Percentiles rank a stretch among this genome's conserved stretches.
These are phyloP conservation scores for Pseudodiploospora longispora DNA, from an alignment of 2,329 filamentous ascomycete species.

Conservation along the genomic window DNA sequence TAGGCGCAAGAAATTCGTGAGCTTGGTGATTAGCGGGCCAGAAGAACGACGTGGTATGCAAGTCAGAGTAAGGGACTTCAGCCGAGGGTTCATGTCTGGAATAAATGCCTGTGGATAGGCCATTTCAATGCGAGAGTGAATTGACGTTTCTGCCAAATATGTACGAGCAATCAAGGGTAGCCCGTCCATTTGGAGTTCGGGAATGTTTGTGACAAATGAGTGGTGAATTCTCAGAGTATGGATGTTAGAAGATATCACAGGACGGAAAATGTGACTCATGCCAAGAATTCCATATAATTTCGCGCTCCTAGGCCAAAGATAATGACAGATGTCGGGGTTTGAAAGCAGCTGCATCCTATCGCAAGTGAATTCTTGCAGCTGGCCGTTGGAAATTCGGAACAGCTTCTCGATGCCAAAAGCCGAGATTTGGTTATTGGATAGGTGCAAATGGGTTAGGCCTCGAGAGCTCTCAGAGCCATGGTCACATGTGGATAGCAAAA, in stretches of 20 bases:
- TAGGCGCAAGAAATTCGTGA: slow-evolving; percentile 39
- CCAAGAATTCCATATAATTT: slow-evolving; percentile 37
- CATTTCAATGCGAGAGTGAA: slow-evolving; percentile 35
- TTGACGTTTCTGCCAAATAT: slow-evolving; percentile 36
- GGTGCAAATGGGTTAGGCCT: slow-evolving; percentile 44
- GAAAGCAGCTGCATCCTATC: slow-evolving; percentile 30
- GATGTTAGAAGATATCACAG: slow-evolving; percentile 45
- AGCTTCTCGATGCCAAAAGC: slow-evolving; percentile 33
- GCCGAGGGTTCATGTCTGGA: slow-evolving; percentile 49
- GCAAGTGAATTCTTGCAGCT: slow-evolving; percentile 46
- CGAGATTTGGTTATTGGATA: slow-evolving; percentile 44
- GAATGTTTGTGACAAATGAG: slow-evolving; percentile 49
- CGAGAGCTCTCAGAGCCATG: slow-evolving; percentile 12
- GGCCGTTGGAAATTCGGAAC: slow-evolving; percentile 34
- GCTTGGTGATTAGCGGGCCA: slow-evolving; percentile 39
- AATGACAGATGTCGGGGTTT: slow-evolving; percentile 2
- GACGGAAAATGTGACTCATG: slow-evolving; percentile 40
- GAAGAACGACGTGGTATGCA: slow-evolving; percentile 45
- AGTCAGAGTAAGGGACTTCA: slow-evolving; percentile 45
- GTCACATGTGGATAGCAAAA: slow-evolving; percentile 12
- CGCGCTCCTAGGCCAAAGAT: slow-evolving; percentile 20
- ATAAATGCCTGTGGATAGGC: slow-evolving; percentile 40
- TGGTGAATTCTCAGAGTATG: slow-evolving; percentile 49
- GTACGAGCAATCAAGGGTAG: slow-evolving; percentile 27
- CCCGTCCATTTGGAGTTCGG: slow-evolving; percentile 32